Conservation (phyloP, 305 asterid genomes). For the Solanum hybrid region DNA sequence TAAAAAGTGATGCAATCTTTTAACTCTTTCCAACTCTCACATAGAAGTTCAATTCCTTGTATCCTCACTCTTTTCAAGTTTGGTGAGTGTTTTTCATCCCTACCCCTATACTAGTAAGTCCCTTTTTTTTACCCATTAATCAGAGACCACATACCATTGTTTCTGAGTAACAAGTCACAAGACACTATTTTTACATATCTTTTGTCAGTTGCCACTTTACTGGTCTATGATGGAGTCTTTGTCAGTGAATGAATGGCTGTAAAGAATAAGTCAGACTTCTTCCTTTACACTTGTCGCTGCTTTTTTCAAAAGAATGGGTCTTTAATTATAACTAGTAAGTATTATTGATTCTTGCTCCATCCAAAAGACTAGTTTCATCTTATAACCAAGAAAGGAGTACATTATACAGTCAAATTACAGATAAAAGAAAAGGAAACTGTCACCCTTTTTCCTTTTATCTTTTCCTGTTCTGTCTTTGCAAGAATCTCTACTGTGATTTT, state of each 20-base stretch:
- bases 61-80: not conserved
- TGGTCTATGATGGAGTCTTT: slow-evolving; percentile 46
- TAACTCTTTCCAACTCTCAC: not conserved
- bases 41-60: not conserved
- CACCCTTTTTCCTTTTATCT: slow-evolving; percentile 5
- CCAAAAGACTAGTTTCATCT: not conserved
- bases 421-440: slow-evolving; percentile 16
- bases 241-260: slow-evolving; percentile 83
- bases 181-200: slow-evolving; percentile 10
- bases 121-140: not conserved
- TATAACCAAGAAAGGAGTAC: not conserved
- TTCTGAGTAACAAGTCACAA: slow-evolving; percentile 5
- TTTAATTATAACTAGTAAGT: not conserved
- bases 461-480: slow-evolving; percentile 4
- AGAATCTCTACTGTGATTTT: slow-evolving; percentile 9
- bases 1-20: slow-evolving; percentile 15
- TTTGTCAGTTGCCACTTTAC: slow-evolving; percentile 43
- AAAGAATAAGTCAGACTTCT: slow-evolving; percentile 39
- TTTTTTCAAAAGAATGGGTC: not conserved
- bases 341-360: slow-evolving; percentile 23
- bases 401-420: slow-evolving; percentile 3
- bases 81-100: not conserved
- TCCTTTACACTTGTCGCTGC: slow-evolving; percentile 20
- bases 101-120: not conserved
- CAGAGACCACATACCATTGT: slow-evolving; percentile 3